A percentile compares a stretch with the other conserved stretches of the same genome.
Conservation (phyloP, 1,139 yeast species). For the Geotrichum armillariae region DNA sequence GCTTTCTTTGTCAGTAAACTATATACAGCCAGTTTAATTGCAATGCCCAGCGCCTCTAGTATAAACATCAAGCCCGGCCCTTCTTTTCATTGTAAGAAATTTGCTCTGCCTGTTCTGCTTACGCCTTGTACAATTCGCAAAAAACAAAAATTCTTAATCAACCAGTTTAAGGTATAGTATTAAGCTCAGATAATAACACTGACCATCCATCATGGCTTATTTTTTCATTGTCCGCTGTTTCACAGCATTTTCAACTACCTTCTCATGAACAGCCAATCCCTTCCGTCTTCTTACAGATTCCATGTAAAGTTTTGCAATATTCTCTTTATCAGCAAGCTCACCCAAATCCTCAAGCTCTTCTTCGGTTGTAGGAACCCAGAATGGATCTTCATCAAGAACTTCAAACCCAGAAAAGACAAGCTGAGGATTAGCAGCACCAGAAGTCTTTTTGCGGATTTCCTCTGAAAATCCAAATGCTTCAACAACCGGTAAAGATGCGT, state of each 20-base stretch:
- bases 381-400: constrained; percentile 82
- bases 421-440: constrained; percentile 98
- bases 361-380: constrained; percentile 99
- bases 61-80: too few species aligned
- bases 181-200: not conserved
- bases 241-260: constrained; percentile 87
- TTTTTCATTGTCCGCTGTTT: constrained; percentile 69
- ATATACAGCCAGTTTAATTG: too few species aligned
- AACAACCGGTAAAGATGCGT: constrained; percentile 85
- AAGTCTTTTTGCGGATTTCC: constrained; percentile 87
- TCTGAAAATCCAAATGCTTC: constrained; percentile 98
- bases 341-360: constrained; percentile 95
- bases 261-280: constrained; percentile 87
- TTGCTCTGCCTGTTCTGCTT: too few species aligned
- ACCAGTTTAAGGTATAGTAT: too few species aligned
- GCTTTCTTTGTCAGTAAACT: too few species aligned
- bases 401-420: constrained; percentile 88
- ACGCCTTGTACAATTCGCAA: too few species aligned
- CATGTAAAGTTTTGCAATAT: constrained; percentile 84
- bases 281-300: constrained; percentile 78
- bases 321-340: constrained; percentile 88
- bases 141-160: too few species aligned
- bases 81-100: too few species aligned
- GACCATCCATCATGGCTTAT: constrained; percentile 12
- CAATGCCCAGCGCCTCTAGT: too few species aligned